Percentiles rank a stretch among this genome's conserved stretches.
Evolutionary conservation across 192 early-diverging fungal genomes (phyloP).

Genomic region (Kickxella alabastrina): DNA sequence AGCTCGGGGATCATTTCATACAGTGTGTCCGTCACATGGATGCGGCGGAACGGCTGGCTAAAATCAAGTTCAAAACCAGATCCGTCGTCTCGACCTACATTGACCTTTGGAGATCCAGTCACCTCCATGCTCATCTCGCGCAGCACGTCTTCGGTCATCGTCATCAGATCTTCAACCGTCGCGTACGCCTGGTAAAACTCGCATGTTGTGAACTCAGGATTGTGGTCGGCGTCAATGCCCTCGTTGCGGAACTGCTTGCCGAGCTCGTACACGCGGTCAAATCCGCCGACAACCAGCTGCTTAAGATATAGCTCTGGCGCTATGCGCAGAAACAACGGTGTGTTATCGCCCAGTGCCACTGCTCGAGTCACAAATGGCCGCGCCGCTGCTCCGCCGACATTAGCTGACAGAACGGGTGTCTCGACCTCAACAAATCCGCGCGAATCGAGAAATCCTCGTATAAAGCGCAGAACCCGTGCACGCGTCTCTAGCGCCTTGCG

Average conservation of each 20-base stretch:
- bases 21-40: conserved; percentile 57
- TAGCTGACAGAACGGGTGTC: conserved; percentile 71
- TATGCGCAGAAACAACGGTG: conserved; percentile 70
- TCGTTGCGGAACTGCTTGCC: conserved; percentile 92
- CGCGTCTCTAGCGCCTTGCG: conserved; percentile 55
- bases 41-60: conserved; percentile 53
- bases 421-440: conserved; percentile 79
- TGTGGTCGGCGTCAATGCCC: conserved; percentile 83
- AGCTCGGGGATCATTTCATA: conserved; percentile 41
- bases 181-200: conserved; percentile 85
- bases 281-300: conserved; percentile 82
- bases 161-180: conserved; percentile 63
- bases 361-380: conserved; percentile 71
- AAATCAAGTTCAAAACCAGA: conserved; percentile 48
- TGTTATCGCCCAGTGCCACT: conserved; percentile 55
- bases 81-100: conserved; percentile 5
- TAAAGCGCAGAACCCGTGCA: conserved; percentile 56
- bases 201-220: conserved; percentile 88
- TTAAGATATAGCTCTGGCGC: conserved; percentile 86
- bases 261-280: conserved; percentile 82
- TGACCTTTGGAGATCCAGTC: conserved; percentile 10
- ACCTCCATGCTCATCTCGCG: conserved; percentile 39
- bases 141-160: conserved; percentile 68
- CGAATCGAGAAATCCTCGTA: conserved; percentile 61
- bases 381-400: conserved; percentile 78